Conservation (phyloP, 1,139 yeast genomes). For the Chernovozyma aurita region DNA sequence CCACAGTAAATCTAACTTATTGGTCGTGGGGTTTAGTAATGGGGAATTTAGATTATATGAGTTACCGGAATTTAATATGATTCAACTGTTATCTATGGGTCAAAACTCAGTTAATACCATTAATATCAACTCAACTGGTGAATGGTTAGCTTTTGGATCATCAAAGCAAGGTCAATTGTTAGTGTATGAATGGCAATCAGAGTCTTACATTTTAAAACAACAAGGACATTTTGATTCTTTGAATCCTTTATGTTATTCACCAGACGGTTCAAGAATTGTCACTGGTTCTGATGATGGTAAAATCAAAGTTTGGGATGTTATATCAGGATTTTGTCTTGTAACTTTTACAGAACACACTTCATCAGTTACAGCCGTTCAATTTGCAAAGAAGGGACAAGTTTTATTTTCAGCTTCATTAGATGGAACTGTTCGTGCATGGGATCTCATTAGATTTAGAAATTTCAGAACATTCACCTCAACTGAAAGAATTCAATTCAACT, state of each 20-base stretch:
- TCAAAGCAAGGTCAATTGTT: conserved; percentile 85
- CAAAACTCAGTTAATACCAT: conserved; percentile 86
- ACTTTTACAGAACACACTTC: conserved; percentile 91
- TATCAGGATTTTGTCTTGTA: conserved; percentile 86
- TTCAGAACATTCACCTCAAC: conserved; percentile 93
- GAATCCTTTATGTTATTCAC: conserved; percentile 81
- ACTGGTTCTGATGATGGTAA: conserved; percentile 98
- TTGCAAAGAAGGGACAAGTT: conserved; percentile 85
- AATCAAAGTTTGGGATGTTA: conserved; percentile 92
- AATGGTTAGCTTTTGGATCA: conserved; percentile 97
- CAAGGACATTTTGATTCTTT: conserved; percentile 96
- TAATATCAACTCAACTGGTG: conserved; percentile 76
- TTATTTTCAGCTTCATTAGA: conserved; percentile 87
- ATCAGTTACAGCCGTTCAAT: conserved; percentile 82
- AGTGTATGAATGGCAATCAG: conserved; percentile 99
- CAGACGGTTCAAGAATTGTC: conserved; percentile 89
- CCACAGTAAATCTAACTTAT: conserved; percentile 64
- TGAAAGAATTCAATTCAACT: conserved; percentile 78
- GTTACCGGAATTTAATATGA: conserved; percentile 60
- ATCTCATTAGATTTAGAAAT: conserved; percentile 84
- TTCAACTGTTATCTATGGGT: conserved; percentile 90
- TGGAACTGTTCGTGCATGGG: conserved; percentile 98
- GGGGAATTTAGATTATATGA: conserved; percentile 96
- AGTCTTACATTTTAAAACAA: conserved; percentile 88
- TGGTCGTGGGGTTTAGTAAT: conserved; percentile 85